Base-by-base conservation (phyloP, 2,329 filamentous ascomycete species). In the Rugonectria rugulosa region DNA sequence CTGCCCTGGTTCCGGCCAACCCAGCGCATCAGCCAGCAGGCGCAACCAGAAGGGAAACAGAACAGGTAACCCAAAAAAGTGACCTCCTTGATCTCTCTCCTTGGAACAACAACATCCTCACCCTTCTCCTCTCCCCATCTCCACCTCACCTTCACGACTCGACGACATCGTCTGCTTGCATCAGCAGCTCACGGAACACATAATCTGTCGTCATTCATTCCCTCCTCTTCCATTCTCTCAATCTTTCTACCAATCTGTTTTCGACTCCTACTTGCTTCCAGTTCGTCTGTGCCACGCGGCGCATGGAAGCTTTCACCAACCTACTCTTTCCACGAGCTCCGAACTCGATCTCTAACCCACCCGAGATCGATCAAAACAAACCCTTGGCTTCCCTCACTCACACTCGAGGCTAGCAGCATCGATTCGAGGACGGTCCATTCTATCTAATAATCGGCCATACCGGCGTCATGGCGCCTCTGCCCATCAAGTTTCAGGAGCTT, bases 401-500 rank as follows among this genome's bases (percentile, higher is more conserved):
- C 53, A 21, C 41, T 52, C 58, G 59, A 65, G 49, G 64, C 57
- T 58, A 62, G 63, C 61, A 63, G 55, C 60, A 61, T 61, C 59
- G 62, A 60, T 58, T 62, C 51, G 65, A 66, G 53, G 38, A 61
- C 60, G 62, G 56, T 48, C 61, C 56, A 21, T 61, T 50, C 41
- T 59, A 60, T 36, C 56, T 72, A 54, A 68, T 65, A 62, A 56
- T 66, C 55, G 63, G 68, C 57, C 65, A 66, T 54, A 63, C 59
- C 61, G 72, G 70, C 73, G 70, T 70, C 75, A 83, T 83, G 86
- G 84, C 87, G 75, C 85, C 88, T 77, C 82, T 96, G 73, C 92
- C 91, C 72, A 96, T 97, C 80, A 92, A 92, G 82, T 96, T 97
- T 79, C 90, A 89, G 75, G 92, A 96, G 87, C 86, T 94, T 72